Percentiles rank a stretch among this genome's conserved stretches.
phyloP scores from a whole-genome alignment of 164 flowering plant genomes.

The Nelumbo lutea region DNA sequence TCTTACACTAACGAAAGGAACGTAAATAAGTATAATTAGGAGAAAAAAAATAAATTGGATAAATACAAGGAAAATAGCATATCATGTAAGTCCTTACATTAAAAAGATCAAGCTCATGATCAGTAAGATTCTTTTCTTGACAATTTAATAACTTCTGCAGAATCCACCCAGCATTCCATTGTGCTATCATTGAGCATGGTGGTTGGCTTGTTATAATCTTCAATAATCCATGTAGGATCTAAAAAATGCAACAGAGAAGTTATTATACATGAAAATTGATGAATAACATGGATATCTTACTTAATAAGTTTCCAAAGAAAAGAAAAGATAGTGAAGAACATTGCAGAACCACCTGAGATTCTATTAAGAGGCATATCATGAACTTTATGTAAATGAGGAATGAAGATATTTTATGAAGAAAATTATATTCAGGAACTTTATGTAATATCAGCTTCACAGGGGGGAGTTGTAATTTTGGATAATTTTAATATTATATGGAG shows the following conservation, averaged over 20 bases:
- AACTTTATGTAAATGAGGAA: too few relatives aligned
- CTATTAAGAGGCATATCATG: too few relatives aligned
- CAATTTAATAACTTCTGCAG: slow-evolving; percentile 35
- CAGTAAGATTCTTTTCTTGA: slow-evolving; percentile 27
- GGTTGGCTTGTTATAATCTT: slow-evolving; percentile 39
- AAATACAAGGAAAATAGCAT: not conserved
- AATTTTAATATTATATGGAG: too few relatives aligned
- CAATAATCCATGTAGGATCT: slow-evolving; percentile 48
- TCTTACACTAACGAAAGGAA: too few relatives aligned
- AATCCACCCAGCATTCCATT: slow-evolving; percentile 58
- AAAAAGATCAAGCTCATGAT: slow-evolving; percentile 27
- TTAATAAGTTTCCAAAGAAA: too few relatives aligned
- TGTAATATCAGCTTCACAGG: too few relatives aligned
- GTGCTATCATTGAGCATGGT: slow-evolving; percentile 27
- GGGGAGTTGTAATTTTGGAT: too few relatives aligned
- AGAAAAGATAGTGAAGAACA: too few relatives aligned
- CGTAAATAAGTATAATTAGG: not conserved
- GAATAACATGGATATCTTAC: too few relatives aligned
- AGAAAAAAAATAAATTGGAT: not conserved
- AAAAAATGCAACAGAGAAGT: slow-evolving; percentile 16
- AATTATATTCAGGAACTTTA: too few relatives aligned
- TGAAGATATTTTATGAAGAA: too few relatives aligned
- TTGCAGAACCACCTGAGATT: too few relatives aligned
- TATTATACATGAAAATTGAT: slow-evolving; percentile 2
- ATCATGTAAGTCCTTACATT: slow-evolving; percentile 32